phyloP scores from a whole-genome alignment of 2,329 filamentous ascomycete species.

The Cladophialophora carrionii region DNA sequence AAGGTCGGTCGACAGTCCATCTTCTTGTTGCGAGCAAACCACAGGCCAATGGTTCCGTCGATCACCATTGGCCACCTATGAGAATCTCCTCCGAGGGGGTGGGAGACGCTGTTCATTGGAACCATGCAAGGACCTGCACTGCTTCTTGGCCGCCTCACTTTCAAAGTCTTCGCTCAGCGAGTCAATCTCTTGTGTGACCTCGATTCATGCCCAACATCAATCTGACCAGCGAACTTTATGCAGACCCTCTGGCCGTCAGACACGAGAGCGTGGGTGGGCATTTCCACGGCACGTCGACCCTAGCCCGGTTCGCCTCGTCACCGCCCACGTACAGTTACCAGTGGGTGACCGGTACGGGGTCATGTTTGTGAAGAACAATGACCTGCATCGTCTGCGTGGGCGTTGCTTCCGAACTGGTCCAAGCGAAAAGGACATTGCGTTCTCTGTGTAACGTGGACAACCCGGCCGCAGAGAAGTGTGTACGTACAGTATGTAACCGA shows the following conservation, averaged over 20 bases:
- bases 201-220: conserved; percentile 27
- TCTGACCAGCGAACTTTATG: not conserved
- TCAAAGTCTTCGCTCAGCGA: conserved; percentile 2
- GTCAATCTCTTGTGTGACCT: conserved; percentile 16
- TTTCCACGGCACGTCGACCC: not conserved
- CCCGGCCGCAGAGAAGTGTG: not conserved
- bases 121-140: not conserved
- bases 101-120: conserved; percentile 18
- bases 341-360: not conserved
- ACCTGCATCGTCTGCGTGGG: conserved; percentile 11
- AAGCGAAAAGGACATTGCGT: conserved; percentile 17
- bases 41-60: conserved; percentile 7
- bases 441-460: conserved; percentile 15
- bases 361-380: conserved; percentile 13
- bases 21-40: not conserved
- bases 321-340: conserved; percentile 8
- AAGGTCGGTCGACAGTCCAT: conserved; percentile 5
- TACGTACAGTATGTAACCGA: conserved; percentile 5
- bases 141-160: conserved; percentile 32
- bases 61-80: conserved; percentile 24
- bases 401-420: conserved; percentile 2
- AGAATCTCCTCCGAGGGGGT: not conserved
- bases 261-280: conserved; percentile 13
- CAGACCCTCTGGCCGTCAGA: conserved; percentile 9
- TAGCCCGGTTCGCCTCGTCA: conserved; percentile 5